Conservation (phyloP, 306 rosid species). For the Delonix regia region DNA sequence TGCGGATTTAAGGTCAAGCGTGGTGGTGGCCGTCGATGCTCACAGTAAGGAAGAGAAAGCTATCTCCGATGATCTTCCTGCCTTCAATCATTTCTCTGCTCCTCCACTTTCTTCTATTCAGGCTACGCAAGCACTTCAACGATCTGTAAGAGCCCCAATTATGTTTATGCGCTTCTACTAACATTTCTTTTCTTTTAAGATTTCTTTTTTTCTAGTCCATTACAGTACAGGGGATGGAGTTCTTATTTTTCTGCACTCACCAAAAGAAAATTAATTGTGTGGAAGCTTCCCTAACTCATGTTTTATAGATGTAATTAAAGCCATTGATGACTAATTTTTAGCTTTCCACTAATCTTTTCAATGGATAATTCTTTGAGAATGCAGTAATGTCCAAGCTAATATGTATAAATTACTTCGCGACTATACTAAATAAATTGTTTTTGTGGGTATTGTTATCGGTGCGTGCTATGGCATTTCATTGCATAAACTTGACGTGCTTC, state of each 20-base stretch:
- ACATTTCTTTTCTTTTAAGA: not conserved
- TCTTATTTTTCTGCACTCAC: not conserved
- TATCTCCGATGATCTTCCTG: conserved; percentile 30
- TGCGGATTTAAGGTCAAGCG: conserved; percentile 38
- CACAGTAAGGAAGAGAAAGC: conserved; percentile 35
- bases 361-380: not conserved
- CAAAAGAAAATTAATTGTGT: not conserved
- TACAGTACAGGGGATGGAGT: no score
- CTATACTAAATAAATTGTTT: no score
- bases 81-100: conserved; percentile 37
- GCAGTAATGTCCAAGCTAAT: not conserved
- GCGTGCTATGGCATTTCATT: no score
- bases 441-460: no score
- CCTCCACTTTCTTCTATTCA: conserved; percentile 29
- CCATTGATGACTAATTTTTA: not conserved
- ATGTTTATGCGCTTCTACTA: not conserved
- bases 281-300: not conserved
- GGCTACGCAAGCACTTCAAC: conserved; percentile 30
- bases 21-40: conserved; percentile 29
- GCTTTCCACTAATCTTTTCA: not conserved
- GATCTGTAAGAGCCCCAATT: conserved; percentile 46
- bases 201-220: no score
- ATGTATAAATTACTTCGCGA: not conserved
- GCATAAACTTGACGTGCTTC: no score
- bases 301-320: not conserved